Conservation (phyloP, 75 land plant genomes). For the Picea glauca region DNA sequence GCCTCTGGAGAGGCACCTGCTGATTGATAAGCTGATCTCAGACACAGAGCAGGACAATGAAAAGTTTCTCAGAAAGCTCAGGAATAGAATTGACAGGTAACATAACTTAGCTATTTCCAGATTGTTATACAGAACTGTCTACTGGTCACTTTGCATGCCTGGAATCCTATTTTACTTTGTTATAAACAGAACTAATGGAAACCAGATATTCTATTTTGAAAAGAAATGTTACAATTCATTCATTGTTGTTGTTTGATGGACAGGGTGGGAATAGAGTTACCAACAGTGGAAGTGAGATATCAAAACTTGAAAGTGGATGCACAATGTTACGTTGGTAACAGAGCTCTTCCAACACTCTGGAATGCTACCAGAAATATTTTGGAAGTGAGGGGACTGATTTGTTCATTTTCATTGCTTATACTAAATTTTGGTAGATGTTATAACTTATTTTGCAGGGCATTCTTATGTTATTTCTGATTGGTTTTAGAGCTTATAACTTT, state of each 20-base stretch:
- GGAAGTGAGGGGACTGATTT: slow-evolving; percentile 33
- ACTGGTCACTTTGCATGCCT: too few relatives aligned
- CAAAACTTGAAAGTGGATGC: slow-evolving; percentile 63
- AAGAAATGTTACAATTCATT: too few relatives aligned
- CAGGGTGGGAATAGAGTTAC: slow-evolving; percentile 66
- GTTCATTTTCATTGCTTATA: background rate
- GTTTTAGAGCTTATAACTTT: background rate
- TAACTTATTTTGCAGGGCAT: background rate
- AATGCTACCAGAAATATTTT: slow-evolving; percentile 36
- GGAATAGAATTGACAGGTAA: slow-evolving; percentile 62
- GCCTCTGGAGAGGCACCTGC: slow-evolving; percentile 41
- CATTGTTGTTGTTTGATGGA: background rate
- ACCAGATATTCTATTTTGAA: too few relatives aligned
- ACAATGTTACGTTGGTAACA: slow-evolving; percentile 51
- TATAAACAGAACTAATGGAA: too few relatives aligned
- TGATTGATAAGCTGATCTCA: slow-evolving; percentile 50
- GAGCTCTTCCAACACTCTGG: slow-evolving; percentile 83
- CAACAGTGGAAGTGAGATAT: slow-evolving; percentile 72
- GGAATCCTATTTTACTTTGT: too few relatives aligned
- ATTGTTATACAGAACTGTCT: too few relatives aligned
- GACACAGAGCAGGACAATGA: slow-evolving; percentile 67
- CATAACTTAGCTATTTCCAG: too few relatives aligned
- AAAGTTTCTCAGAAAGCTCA: slow-evolving; percentile 39
- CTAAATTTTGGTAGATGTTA: background rate
- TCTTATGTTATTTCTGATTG: background rate